Evolutionary conservation across 139 green algal genomes (phyloP).

Genomic region (Micractinium conductrix): DNA sequence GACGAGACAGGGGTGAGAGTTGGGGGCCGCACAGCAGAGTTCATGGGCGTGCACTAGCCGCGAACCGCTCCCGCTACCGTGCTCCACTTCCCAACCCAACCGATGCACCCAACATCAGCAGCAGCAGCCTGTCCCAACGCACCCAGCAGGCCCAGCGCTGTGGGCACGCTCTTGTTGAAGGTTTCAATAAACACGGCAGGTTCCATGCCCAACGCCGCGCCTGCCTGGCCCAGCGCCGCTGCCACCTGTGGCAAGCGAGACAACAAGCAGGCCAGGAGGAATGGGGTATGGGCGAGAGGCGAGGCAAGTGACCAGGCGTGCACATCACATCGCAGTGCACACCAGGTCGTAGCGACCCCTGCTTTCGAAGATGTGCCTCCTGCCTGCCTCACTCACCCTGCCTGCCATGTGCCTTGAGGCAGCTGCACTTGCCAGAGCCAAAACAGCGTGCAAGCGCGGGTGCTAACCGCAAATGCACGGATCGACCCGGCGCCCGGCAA

Average conservation of each 20-base stretch:
- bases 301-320: too few species aligned
- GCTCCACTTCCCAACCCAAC: too few species aligned
- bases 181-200: conserved; percentile 31
- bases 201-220: not conserved
- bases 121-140: not conserved
- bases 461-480: too few species aligned
- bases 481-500: too few species aligned
- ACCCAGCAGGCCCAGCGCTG: conserved; percentile 60
- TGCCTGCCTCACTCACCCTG: too few species aligned
- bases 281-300: too few species aligned
- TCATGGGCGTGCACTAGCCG: not conserved
- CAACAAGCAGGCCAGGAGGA: not conserved
- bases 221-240: not conserved
- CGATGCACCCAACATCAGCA: not conserved
- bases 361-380: too few species aligned
- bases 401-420: too few species aligned
- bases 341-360: too few species aligned
- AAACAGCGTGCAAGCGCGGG: too few species aligned
- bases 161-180: conserved; percentile 69
- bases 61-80: not conserved
- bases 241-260: not conserved
- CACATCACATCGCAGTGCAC: too few species aligned
- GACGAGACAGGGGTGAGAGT: not conserved
- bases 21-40: not conserved
- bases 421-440: too few species aligned